Evolutionary conservation across 768 basidiomycete genomes (phyloP).

Genomic region (Panaeolus cyanescens): DNA sequence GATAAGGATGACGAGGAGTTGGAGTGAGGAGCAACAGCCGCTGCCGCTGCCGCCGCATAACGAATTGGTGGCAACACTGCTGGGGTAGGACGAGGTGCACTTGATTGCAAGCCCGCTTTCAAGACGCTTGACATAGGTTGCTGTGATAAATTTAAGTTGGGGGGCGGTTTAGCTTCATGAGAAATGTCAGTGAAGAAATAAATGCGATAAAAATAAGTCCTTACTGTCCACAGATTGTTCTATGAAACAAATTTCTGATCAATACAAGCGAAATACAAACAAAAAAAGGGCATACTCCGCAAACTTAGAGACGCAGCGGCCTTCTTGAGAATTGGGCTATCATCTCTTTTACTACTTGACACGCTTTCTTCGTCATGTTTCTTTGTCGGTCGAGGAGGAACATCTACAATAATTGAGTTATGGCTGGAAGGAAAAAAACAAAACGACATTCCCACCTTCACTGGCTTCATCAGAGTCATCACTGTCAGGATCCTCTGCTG

Average conservation of each 20-base stretch:
- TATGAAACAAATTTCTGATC: conserved; percentile 27
- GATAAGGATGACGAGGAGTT: conserved; percentile 47
- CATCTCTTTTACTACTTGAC: conserved; percentile 72
- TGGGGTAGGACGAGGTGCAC: conserved; percentile 50
- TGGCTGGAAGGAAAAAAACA: not conserved
- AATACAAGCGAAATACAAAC: conserved; percentile 10
- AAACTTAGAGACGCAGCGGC: conserved; percentile 59
- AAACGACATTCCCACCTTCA: conserved; percentile 56
- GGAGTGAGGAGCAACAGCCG: conserved; percentile 42
- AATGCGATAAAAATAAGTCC: conserved; percentile 17
- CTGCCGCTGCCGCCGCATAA: conserved; percentile 91
- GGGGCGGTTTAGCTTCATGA: conserved; percentile 69
- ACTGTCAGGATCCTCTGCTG: conserved; percentile 74
- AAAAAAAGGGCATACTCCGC: conserved; percentile 59
- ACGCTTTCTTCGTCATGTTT: conserved; percentile 82
- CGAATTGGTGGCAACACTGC: conserved; percentile 77
- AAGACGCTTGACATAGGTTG: conserved; percentile 77
- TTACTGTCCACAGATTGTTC: conserved; percentile 74
- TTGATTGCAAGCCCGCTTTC: conserved; percentile 66
- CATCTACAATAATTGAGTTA: conserved; percentile 37
- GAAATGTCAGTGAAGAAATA: conserved; percentile 14
- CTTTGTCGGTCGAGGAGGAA: conserved; percentile 69
- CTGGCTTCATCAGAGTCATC: conserved; percentile 76
- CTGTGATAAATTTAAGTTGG: conserved; percentile 78
- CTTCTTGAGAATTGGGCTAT: conserved; percentile 83